These are phyloP conservation scores for Curvularia sp. DNA, from an alignment of 2,329 filamentous ascomycete species.

Conservation along the genomic window DNA sequence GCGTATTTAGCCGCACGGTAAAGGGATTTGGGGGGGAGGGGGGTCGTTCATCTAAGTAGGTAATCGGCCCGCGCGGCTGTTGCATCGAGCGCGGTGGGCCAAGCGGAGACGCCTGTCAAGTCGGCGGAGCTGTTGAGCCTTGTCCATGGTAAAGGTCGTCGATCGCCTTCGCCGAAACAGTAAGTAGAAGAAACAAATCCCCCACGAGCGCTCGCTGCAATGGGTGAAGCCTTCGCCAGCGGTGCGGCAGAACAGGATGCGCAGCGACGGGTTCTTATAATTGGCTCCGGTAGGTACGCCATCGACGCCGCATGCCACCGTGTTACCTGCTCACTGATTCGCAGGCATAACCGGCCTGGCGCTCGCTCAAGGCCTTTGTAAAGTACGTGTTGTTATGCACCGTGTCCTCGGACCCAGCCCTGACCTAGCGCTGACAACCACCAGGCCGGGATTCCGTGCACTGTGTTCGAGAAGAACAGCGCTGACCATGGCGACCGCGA, in stretches of 20 bases:
- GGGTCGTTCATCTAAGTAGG: neutral
- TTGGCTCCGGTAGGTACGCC: constrained; percentile 41
- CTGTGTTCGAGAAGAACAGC: constrained; percentile 64
- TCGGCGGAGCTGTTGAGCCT: neutral
- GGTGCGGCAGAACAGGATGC: neutral
- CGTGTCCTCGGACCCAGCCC: neutral
- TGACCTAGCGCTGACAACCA: constrained; percentile 8
- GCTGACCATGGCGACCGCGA: constrained; percentile 59
- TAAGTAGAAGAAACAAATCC: neutral
- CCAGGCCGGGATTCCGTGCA: constrained; percentile 53
- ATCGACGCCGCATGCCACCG: constrained; percentile 7
- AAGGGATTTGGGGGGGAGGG: too few species aligned
- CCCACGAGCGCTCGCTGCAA: neutral
- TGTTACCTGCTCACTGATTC: constrained; percentile 15
- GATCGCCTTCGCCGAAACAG: neutral
- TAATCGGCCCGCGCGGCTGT: constrained; percentile 7
- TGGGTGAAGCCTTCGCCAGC: constrained; percentile 5
- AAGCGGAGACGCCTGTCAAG: neutral
- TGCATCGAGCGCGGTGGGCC: constrained; percentile 3
- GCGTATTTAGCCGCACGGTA: constrained; percentile 1
- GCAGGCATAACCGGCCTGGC: constrained; percentile 48
- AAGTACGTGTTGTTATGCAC: constrained; percentile 28
- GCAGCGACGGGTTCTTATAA: constrained; percentile 36
- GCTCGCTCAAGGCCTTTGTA: constrained; percentile 47
- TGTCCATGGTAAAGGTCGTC: neutral